Evolutionary conservation across 2,329 filamentous ascomycete species (phyloP).

Genomic region (Phialophora tarda): DNA sequence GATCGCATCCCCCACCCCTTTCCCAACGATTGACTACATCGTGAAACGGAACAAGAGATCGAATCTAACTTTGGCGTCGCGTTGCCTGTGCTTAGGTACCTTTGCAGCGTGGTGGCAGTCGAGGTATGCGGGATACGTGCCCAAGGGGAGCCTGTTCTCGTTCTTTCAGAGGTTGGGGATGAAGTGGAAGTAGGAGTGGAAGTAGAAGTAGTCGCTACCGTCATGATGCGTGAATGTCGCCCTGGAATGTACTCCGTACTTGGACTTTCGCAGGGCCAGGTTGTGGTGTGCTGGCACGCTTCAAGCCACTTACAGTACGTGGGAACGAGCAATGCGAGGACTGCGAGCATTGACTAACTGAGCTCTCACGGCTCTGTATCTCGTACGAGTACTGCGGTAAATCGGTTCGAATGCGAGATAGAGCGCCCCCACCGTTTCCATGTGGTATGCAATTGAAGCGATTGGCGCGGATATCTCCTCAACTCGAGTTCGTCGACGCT

Average conservation of each 20-base stretch:
- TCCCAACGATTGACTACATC: no score
- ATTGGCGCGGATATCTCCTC: constrained; percentile 1
- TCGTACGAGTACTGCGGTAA: no score
- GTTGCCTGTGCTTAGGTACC: constrained; percentile 34
- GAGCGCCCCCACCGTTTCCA: background rate
- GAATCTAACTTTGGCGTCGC: constrained; percentile 9
- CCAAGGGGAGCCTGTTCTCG: constrained; percentile 50
- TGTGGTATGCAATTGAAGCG: background rate
- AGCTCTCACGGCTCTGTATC: no score
- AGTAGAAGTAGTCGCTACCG: background rate
- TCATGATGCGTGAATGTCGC: background rate
- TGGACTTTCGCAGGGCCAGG: background rate
- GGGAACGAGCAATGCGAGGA: background rate
- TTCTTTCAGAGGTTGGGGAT: constrained; percentile 54
- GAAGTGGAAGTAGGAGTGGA: constrained; percentile 35
- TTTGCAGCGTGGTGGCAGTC: constrained; percentile 52
- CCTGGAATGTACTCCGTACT: background rate
- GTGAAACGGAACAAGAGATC: constrained; percentile 1
- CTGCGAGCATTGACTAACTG: background rate
- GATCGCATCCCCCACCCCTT: background rate
- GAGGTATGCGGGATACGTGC: constrained; percentile 48
- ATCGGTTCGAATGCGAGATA: no score
- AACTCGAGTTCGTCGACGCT: background rate
- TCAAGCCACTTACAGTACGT: background rate
- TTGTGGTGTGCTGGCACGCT: background rate